These are phyloP conservation scores for Zasmidium angulare DNA, from an alignment of 2,329 filamentous ascomycete species.

Conservation along the genomic window DNA sequence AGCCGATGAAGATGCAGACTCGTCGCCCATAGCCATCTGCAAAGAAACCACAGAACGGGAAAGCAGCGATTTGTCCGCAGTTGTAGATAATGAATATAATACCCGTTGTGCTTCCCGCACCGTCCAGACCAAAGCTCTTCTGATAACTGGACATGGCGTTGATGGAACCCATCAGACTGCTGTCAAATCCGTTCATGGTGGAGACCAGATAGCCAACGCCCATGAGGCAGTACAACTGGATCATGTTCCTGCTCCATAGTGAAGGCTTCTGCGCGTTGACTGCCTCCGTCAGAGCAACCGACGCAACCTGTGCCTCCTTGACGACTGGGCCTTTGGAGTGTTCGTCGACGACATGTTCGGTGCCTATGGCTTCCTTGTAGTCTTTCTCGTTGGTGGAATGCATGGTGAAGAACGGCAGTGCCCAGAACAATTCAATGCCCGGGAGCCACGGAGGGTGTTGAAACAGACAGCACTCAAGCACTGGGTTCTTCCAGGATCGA, in stretches of 20 bases:
- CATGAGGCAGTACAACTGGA: constrained; percentile 27
- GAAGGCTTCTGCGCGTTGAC: constrained; percentile 24
- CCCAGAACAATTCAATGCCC: not conserved
- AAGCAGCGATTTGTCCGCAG: constrained; percentile 52
- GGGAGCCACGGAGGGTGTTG: not conserved
- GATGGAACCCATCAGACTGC: constrained; percentile 48
- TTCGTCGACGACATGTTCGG: constrained; percentile 22
- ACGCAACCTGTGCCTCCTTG: constrained; percentile 22
- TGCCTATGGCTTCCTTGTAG: constrained; percentile 34
- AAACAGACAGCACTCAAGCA: not conserved
- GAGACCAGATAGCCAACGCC: constrained; percentile 24
- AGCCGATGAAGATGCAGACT: constrained; percentile 58
- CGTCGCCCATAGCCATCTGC: constrained; percentile 50
- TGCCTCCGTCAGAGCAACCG: constrained; percentile 25
- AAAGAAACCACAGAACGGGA: constrained; percentile 45
- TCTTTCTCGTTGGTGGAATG: constrained; percentile 47
- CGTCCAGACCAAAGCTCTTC: constrained; percentile 49
- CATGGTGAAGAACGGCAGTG: constrained; percentile 28
- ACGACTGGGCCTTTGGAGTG: constrained; percentile 19
- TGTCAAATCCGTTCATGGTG: constrained; percentile 32
- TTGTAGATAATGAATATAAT: constrained; percentile 49
- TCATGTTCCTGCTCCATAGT: constrained; percentile 24
- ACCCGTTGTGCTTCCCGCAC: constrained; percentile 50
- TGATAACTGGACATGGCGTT: constrained; percentile 56
- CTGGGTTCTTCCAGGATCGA: not conserved